Evolutionary conservation across 257 asterid species (phyloP).

Genomic region (Fraxinus quadrangulata): DNA sequence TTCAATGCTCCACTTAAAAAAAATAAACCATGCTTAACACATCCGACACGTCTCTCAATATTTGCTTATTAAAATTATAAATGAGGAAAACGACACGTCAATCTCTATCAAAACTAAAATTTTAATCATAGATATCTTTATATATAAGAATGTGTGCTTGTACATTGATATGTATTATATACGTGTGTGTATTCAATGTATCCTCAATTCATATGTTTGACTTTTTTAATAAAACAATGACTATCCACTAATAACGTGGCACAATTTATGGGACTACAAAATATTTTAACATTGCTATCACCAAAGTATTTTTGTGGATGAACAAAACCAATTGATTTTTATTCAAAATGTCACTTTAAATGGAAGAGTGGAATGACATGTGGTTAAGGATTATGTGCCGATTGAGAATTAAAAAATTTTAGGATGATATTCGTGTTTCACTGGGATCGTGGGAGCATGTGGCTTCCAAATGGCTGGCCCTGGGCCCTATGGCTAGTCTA

Average conservation of each 20-base stretch:
- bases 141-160: background rate
- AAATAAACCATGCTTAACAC: too few relatives aligned
- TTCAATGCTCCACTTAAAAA: too few relatives aligned
- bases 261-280: background rate
- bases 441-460: too few relatives aligned
- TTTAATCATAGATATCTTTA: background rate
- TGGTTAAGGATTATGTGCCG: background rate
- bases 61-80: background rate
- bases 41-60: background rate
- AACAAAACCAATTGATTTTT: background rate
- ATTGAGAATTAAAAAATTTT: background rate
- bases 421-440: background rate
- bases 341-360: background rate
- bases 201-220: background rate
- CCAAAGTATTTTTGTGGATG: background rate
- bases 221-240: background rate
- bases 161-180: background rate
- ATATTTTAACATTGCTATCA: background rate
- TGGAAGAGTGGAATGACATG: background rate
- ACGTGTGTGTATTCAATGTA: background rate
- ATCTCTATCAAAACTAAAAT: background rate
- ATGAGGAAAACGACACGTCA: background rate
- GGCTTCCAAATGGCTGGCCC: too few relatives aligned
- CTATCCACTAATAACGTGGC: slow-evolving; percentile 5
- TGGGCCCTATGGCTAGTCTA: too few relatives aligned